Evolutionary conservation across 305 asterid species (phyloP).

Genomic region (Fraxinus platypoda): DNA sequence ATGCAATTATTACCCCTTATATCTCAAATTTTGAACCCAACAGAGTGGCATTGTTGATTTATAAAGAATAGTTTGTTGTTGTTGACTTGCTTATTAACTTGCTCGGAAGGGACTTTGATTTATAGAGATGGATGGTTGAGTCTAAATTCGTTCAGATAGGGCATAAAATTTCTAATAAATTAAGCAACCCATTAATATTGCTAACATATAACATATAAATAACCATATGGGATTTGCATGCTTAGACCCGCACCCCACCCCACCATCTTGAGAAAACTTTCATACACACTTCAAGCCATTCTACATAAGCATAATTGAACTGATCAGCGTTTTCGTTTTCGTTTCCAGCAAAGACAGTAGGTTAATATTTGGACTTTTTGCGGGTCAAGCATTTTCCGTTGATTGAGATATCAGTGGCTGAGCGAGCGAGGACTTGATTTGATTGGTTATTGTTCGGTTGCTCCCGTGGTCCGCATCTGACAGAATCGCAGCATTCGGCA

Average conservation of each 20-base stretch:
- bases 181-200: conserved; percentile 33
- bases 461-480: conserved; percentile 49
- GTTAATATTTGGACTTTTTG: conserved; percentile 12
- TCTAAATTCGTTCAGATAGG: neutral
- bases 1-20: neutral
- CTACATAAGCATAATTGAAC: conserved; percentile 36
- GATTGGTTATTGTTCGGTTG: conserved; percentile 36
- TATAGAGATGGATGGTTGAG: too few relatives aligned
- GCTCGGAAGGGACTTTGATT: neutral
- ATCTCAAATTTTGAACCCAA: neutral
- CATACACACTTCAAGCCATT: conserved; percentile 32
- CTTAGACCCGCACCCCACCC: neutral
- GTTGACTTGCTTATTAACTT: neutral
- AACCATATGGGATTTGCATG: conserved; percentile 40
- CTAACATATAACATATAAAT: conserved; percentile 28
- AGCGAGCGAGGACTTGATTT: conserved; percentile 66
- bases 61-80: neutral
- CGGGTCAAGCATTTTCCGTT: conserved; percentile 55
- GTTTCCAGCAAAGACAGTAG: conserved; percentile 24
- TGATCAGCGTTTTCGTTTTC: conserved; percentile 18
- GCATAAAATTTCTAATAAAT: conserved; percentile 14
- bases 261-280: conserved; percentile 18
- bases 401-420: conserved; percentile 83
- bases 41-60: neutral
- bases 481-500: conserved; percentile 46